phyloP scores from a whole-genome alignment of 768 basidiomycete species.

The Suillus tomentosus region DNA sequence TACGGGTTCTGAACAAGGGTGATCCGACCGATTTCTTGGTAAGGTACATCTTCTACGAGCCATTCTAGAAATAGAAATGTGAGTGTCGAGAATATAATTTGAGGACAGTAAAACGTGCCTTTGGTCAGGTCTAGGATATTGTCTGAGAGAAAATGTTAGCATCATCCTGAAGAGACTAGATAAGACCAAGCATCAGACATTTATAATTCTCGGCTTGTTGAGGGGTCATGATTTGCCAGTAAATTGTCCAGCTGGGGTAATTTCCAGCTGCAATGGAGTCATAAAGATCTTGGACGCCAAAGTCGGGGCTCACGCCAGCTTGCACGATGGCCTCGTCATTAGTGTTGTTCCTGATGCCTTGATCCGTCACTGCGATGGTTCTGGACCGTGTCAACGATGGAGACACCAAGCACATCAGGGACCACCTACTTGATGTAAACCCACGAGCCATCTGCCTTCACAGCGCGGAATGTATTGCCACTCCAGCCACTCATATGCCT shows the following conservation, averaged over 20 bases:
- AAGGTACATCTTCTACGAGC: conserved; percentile 35
- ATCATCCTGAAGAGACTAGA: conserved; percentile 1
- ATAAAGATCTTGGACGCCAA: conserved; percentile 54
- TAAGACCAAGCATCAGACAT: conserved; percentile 21
- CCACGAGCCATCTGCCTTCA: conserved; percentile 50
- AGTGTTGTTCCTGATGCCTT: conserved; percentile 44
- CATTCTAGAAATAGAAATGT: conserved; percentile 30
- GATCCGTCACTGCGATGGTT: conserved; percentile 24
- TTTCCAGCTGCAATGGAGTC: conserved; percentile 54
- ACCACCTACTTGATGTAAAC: conserved; percentile 53
- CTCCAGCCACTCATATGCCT: conserved; percentile 52
- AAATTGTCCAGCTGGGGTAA: conserved; percentile 60
- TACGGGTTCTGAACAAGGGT: conserved; percentile 40
- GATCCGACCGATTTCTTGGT: conserved; percentile 39
- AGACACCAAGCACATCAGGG: not conserved
- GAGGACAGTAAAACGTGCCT: conserved; percentile 19
- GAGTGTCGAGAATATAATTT: not conserved
- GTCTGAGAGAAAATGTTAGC: conserved; percentile 28
- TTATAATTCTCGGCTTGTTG: conserved; percentile 52
- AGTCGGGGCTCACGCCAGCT: conserved; percentile 49
- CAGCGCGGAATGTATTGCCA: conserved; percentile 48
- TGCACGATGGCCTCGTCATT: conserved; percentile 38
- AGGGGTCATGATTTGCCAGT: conserved; percentile 55
- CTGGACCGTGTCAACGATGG: conserved; percentile 21
- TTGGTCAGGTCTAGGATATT: conserved; percentile 56